These are phyloP conservation scores for Coelastrella sp. DNA, from an alignment of 139 green algal genomes.

Conservation along the genomic window DNA sequence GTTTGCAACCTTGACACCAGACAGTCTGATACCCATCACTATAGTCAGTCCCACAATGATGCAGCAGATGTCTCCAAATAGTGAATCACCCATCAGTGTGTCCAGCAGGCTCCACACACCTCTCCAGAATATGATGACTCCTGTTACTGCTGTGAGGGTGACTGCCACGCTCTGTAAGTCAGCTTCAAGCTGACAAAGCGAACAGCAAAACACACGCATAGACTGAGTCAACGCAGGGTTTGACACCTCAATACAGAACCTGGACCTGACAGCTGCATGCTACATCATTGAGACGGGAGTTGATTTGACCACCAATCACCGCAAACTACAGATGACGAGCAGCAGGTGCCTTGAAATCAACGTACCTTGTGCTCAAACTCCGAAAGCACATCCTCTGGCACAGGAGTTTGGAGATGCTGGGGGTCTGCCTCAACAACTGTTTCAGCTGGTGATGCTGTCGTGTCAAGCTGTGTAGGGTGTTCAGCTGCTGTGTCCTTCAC, in stretches of 20 bases:
- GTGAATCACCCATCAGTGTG: constrained; percentile 53
- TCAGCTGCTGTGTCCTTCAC: background rate
- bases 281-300: no score
- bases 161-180: constrained; percentile 50
- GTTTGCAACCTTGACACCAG: constrained; percentile 52
- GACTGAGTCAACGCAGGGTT: background rate
- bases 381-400: constrained; percentile 51
- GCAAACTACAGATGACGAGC: no score
- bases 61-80: constrained; percentile 58
- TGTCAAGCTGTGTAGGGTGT: background rate
- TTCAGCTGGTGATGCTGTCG: constrained; percentile 3
- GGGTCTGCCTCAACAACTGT: background rate
- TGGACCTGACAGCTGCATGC: background rate
- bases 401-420: constrained; percentile 18
- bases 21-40: constrained; percentile 60
- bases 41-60: constrained; percentile 59
- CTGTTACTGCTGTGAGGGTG: constrained; percentile 58
- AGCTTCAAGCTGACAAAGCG: constrained; percentile 48
- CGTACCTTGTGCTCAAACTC: constrained; percentile 59
- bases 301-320: no score
- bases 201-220: background rate
- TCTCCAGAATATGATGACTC: constrained; percentile 78
- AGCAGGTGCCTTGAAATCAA: background rate
- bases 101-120: constrained; percentile 71
- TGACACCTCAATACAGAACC: background rate